A percentile compares a stretch with the other conserved stretches of the same genome.
phyloP scores from a whole-genome alignment of 768 basidiomycete genomes.

The Tylopilus cervinicoccineus region DNA sequence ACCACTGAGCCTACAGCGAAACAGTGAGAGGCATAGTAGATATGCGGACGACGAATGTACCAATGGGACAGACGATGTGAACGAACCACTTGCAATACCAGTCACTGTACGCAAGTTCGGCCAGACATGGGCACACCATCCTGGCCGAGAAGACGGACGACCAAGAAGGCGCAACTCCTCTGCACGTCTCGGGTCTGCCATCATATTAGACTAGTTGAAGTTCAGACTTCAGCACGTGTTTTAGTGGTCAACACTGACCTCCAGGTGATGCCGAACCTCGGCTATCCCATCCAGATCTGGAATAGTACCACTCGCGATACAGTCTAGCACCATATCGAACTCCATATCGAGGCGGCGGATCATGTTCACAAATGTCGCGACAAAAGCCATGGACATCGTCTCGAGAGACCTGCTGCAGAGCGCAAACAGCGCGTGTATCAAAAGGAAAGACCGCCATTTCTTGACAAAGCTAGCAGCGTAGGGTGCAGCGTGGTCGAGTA shows the following conservation, averaged over 20 bases:
- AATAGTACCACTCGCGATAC: not conserved
- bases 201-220: not conserved
- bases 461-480: constrained; percentile 3
- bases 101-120: constrained; percentile 11
- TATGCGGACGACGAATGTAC: not conserved
- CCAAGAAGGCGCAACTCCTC: constrained; percentile 12
- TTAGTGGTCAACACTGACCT: not conserved
- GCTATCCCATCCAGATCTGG: not conserved
- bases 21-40: not conserved
- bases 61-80: constrained; percentile 9
- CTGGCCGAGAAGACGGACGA: constrained; percentile 9
- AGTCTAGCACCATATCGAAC: not conserved
- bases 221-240: not conserved
- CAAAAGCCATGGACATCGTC: not conserved
- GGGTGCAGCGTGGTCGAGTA: constrained; percentile 6
- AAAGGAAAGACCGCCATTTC: constrained; percentile 13
- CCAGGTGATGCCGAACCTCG: constrained; percentile 2
- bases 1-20: constrained; percentile 2
- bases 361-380: not conserved
- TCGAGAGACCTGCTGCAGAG: constrained; percentile 5
- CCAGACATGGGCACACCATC: constrained; percentile 13
- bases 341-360: not conserved
- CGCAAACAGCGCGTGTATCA: constrained; percentile 8
- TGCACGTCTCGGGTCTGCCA: constrained; percentile 3
- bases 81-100: constrained; percentile 8